Percentiles rank a stretch among this genome's conserved stretches.
Conservation (phyloP, 2,329 filamentous ascomycete genomes). For the Lachnellula cervina region DNA sequence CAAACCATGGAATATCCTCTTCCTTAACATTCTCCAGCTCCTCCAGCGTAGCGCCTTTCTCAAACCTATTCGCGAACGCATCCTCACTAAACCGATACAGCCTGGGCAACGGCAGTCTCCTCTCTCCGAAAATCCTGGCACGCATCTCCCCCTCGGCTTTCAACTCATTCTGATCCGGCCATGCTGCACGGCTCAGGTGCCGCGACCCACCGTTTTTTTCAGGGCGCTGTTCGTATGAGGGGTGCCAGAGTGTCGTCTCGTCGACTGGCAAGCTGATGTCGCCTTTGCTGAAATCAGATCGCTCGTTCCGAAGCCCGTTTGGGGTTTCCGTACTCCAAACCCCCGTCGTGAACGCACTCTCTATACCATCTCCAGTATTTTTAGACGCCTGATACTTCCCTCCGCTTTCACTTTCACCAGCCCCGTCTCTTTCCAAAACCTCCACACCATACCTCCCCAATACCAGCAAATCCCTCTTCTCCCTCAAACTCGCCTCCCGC, state of each 20-base stretch:
- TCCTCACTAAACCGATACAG: slow-evolving; percentile 2
- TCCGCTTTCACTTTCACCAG: background rate
- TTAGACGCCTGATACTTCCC: slow-evolving; percentile 1
- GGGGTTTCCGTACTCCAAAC: background rate
- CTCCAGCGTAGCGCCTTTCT: background rate
- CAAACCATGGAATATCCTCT: slow-evolving; percentile 6
- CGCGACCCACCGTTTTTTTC: no score
- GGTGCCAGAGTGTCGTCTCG: slow-evolving; percentile 4
- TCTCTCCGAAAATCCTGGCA: background rate
- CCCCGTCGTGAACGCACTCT: background rate
- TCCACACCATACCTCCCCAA: background rate
- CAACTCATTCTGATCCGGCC: slow-evolving; percentile 11
- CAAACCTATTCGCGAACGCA: background rate
- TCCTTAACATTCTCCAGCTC: background rate
- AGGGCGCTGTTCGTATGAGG: background rate
- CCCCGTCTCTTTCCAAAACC: background rate
- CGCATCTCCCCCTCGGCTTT: slow-evolving; percentile 11
- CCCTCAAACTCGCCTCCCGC: background rate
- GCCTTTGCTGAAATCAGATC: background rate
- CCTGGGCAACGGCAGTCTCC: slow-evolving; percentile 9
- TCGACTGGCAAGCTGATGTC: background rate
- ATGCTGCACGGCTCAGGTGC: background rate
- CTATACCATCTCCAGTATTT: background rate
- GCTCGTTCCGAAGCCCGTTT: background rate
- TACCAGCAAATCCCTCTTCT: background rate